Evolutionary conservation across 2,329 filamentous ascomycete genomes (phyloP), one percentile per base, ranked within the genome.

Genomic region (Fusarium xyrophilum): DNA sequence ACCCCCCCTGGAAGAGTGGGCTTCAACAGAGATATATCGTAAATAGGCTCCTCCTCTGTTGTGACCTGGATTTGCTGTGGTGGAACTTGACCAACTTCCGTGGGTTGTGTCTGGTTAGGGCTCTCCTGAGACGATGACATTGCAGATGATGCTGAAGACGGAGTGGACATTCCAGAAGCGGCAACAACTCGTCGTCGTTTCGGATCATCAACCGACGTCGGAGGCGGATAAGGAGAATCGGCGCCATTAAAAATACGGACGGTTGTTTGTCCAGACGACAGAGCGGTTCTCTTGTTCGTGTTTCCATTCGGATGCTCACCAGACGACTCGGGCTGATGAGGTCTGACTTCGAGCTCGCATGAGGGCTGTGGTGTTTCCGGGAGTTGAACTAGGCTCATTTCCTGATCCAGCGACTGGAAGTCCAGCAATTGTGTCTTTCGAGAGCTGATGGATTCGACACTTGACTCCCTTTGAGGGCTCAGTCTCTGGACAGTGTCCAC

Each of bases 101-200:
- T 44, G 6, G 28, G 38, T 17, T 46, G 28, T 32, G 10, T 44
- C 38, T 54, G 38, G n/a, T 17, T 40, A 27, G 27, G 46, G 28
- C 28, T 54, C 28, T 33, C 38, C 27, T 54, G 36, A 17, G 50
- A 32, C 7, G 36, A 33, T 6, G 39, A 42, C 3, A 38, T 23
- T 14, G 39, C 44, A 6, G 55, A 25, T 42, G 59, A 54, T n/a
- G 55, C 38, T 2, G 38, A 32, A 7, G 61, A 39, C 2, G 46
- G 39, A 25, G 53, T 43, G 5, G 58, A 52, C 12, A 21, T 17
- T 7, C 14, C 21, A 50, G 27, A 32, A 11, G 58, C 30, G 11
- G 12, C 17, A 23, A 40, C n/a, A 6, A 60, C 12, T 43, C 64
- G 60, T 35, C 46, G 46, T 23, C 65, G 64, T 30, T 68, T 68